Percentiles rank a stretch among this genome's conserved stretches.
Conservation (phyloP, 2,329 filamentous ascomycete genomes). For the Nigrograna mackinnonii region DNA sequence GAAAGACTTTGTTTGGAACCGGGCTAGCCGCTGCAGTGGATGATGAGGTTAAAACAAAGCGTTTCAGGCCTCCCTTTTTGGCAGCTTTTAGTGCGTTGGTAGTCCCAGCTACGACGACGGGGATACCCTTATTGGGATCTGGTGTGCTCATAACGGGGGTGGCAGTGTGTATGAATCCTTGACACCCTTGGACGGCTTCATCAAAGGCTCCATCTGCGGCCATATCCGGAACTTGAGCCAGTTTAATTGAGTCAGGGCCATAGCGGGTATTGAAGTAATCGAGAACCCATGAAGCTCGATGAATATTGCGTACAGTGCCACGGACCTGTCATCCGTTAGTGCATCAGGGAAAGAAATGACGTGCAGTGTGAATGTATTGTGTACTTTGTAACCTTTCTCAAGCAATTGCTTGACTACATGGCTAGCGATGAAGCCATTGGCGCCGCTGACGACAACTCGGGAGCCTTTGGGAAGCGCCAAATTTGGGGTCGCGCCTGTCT, state of each 20-base stretch:
- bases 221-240: constrained; percentile 29
- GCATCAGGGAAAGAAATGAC: too few relatives aligned
- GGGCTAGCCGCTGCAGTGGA: constrained; percentile 31
- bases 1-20: not conserved
- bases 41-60: constrained; percentile 51
- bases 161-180: not conserved
- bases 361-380: too few relatives aligned
- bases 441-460: constrained; percentile 39
- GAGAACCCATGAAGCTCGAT: constrained; percentile 31
- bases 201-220: constrained; percentile 18
- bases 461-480: not conserved
- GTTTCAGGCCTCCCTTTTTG: constrained; percentile 42
- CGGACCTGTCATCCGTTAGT: too few relatives aligned
- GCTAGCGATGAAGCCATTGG: constrained; percentile 38
- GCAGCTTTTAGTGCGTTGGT: constrained; percentile 11
- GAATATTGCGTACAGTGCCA: constrained; percentile 32
- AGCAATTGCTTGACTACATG: constrained; percentile 37
- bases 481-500: too few relatives aligned
- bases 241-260: constrained; percentile 23
- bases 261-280: constrained; percentile 32
- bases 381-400: constrained; percentile 29
- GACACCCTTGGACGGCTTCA: not conserved
- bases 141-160: constrained; percentile 27
- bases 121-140: constrained; percentile 48
- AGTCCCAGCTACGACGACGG: constrained; percentile 39